These are phyloP conservation scores for Sugiyamaella americana DNA, from an alignment of 805 yeast genomes.

Conservation along the genomic window DNA sequence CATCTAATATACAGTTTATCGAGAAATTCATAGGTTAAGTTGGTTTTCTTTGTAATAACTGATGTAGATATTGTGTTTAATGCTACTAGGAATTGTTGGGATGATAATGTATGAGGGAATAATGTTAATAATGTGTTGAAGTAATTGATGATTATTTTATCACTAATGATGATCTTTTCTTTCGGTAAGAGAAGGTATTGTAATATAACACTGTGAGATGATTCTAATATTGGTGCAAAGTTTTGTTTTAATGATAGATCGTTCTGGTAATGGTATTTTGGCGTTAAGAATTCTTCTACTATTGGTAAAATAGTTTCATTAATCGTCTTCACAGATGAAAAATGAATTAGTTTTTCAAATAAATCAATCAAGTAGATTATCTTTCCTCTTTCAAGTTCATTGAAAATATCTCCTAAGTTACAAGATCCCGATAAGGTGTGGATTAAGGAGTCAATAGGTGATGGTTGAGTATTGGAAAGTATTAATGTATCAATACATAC, in stretches of 20 bases:
- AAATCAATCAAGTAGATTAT: constrained; percentile 29
- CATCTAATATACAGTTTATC: constrained; percentile 37
- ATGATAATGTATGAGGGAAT: constrained; percentile 51
- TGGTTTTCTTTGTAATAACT: constrained; percentile 22
- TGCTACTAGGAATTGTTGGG: constrained; percentile 52
- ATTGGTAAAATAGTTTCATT: constrained; percentile 33
- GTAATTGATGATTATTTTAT: constrained; percentile 34
- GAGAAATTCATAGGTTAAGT: constrained; percentile 35
- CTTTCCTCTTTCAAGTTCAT: constrained; percentile 27
- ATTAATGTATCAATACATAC: constrained; percentile 40
- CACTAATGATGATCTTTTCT: not conserved
- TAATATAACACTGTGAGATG: constrained; percentile 57
- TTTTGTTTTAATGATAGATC: constrained; percentile 5
- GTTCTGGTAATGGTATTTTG: too few relatives aligned
- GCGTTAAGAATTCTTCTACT: constrained; percentile 20
- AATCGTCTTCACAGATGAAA: constrained; percentile 33
- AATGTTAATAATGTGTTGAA: constrained; percentile 44
- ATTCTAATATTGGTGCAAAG: constrained; percentile 43
- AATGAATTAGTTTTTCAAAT: constrained; percentile 29
- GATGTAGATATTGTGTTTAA: constrained; percentile 48
- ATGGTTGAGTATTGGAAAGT: constrained; percentile 18
- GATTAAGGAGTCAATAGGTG: constrained; percentile 23
- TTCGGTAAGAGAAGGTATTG: constrained; percentile 27
- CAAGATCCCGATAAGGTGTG: constrained; percentile 28
- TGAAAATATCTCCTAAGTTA: constrained; percentile 23